Evolutionary conservation across 441 rosid genomes (phyloP).

Genomic region (Populus trichocarpa): DNA sequence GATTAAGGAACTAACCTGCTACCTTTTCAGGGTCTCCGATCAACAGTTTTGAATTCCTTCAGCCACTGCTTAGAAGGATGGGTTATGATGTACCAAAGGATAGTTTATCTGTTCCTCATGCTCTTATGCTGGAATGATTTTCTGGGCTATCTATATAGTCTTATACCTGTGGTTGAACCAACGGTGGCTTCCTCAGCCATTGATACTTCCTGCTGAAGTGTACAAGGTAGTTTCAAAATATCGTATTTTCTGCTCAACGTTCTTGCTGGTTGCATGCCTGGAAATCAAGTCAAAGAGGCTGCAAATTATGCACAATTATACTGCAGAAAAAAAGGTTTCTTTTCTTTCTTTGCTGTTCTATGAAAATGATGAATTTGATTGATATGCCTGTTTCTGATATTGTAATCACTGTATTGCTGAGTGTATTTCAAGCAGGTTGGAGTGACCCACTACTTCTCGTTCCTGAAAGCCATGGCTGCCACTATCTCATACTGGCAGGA

Average conservation of each 20-base stretch:
- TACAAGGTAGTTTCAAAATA: conserved; percentile 54
- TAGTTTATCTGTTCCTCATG: conserved; percentile 50
- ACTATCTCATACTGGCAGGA: conserved; percentile 80
- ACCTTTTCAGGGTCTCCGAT: conserved; percentile 65
- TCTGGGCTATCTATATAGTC: conserved; percentile 53
- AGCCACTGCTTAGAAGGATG: conserved; percentile 59
- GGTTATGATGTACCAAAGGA: conserved; percentile 66
- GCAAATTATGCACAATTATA: neutral
- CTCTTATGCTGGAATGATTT: conserved; percentile 54
- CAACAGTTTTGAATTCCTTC: conserved; percentile 82
- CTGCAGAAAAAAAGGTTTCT: neutral
- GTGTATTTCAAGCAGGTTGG: conserved; percentile 56
- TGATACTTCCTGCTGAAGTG: conserved; percentile 90
- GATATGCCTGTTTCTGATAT: conserved; percentile 8
- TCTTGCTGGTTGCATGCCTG: neutral
- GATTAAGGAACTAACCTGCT: neutral
- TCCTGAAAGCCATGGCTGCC: conserved; percentile 91
- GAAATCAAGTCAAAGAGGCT: neutral
- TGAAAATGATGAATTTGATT: conserved; percentile 3
- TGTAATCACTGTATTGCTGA: conserved; percentile 9
- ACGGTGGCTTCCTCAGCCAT: conserved; percentile 88
- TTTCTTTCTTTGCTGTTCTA: neutral
- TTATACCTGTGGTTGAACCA: conserved; percentile 75
- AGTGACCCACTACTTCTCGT: conserved; percentile 86
- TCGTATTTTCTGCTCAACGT: neutral